Base-by-base conservation (phyloP, 768 basidiomycete genomes). In the Trametes coccinea region DNA sequence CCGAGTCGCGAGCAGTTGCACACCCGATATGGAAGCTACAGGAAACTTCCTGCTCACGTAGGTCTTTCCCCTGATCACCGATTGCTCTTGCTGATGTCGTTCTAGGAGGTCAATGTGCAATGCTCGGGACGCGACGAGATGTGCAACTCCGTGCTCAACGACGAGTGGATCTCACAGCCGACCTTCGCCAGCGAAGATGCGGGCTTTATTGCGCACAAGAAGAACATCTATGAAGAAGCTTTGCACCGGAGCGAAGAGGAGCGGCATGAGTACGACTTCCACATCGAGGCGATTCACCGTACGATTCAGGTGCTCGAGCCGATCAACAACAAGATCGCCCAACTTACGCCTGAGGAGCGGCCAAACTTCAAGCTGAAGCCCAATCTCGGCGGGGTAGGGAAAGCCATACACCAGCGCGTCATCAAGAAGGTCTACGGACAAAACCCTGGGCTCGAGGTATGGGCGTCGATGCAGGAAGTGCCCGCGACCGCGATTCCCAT, bases 121-220 rank as follows among this genome's bases (percentile, higher is more conserved):
- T 99, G 97, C 70, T 92, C 95, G 2, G 97, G 97, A 2, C 90
- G 97, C 14, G 97, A 98, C 69, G 92, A 94, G 22, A 95, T 98
- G 89, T 98, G 96, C 74, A 90, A 88, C 70, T 87, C 91, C 6
- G 97, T 99, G 4, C 78, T 99, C 54, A 99, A 99, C 71, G 97
- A 99, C 71, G 93, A 96, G 67, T 99, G 96, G 96, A 90, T 98
- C 16, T 95, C 95, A 4, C 95, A 98, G 71, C 95, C 97, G 1
- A 92, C 93, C 1, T 96, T 93, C 87, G 89, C 91, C 3, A 92
- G 89, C 66, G 97, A 99, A 72, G 95, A 96, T 66, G 87, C 93
- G 0, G 93, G 92, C 1, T 97, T 97, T 69, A 79, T 90, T 62
- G 84, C 92, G 0, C 89, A 94, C 72, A 90, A 90, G 77, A 97